These are phyloP conservation scores for Trichomonas vaginalis DNA, from an alignment of 208 protist genomes.

Conservation along the genomic window DNA sequence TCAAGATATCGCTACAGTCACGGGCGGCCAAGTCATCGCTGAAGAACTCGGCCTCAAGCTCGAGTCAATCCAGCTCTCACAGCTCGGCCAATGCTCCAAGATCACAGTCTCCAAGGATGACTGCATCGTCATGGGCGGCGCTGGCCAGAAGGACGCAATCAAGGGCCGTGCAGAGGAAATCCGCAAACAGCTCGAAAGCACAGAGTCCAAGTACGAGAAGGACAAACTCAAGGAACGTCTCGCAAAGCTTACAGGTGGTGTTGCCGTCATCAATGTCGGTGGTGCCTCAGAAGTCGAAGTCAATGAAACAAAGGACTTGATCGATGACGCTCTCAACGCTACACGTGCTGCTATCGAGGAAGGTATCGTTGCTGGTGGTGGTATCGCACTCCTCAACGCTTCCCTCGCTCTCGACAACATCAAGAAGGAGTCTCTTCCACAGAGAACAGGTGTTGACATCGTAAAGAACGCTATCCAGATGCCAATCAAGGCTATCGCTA, in stretches of 20 bases:
- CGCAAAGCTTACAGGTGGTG: slow-evolving; percentile 80
- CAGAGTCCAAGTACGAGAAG: slow-evolving; percentile 74
- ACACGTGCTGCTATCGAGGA: slow-evolving; percentile 92
- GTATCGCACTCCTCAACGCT: slow-evolving; percentile 75
- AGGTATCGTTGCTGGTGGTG: slow-evolving; percentile 93
- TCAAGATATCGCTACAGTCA: slow-evolving; percentile 92
- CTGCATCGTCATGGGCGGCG: slow-evolving; percentile 83
- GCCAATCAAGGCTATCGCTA: slow-evolving; percentile 57
- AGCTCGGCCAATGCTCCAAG: slow-evolving; percentile 50
- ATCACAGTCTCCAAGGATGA: slow-evolving; percentile 80
- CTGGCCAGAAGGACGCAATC: slow-evolving; percentile 62
- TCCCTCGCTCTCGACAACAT: slow-evolving; percentile 60
- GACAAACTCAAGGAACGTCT: slow-evolving; percentile 90
- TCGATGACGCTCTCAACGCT: slow-evolving; percentile 93
- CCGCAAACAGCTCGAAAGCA: slow-evolving; percentile 54
- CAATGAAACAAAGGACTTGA: slow-evolving; percentile 93
- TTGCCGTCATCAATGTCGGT: slow-evolving; percentile 58
- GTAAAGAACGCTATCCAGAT: slow-evolving; percentile 61
- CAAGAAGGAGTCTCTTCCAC: slow-evolving; percentile 63
- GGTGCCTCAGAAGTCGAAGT: slow-evolving; percentile 93
- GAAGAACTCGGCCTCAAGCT: slow-evolving; percentile 66
- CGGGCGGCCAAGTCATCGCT: slow-evolving; percentile 68
- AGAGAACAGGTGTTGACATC: slow-evolving; percentile 79
- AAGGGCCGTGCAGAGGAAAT: slow-evolving; percentile 72
- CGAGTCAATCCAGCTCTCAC: slow-evolving; percentile 33